These are phyloP conservation scores for Coemansia asiatica DNA, from an alignment of 192 early-diverging fungal species.

Conservation along the genomic window DNA sequence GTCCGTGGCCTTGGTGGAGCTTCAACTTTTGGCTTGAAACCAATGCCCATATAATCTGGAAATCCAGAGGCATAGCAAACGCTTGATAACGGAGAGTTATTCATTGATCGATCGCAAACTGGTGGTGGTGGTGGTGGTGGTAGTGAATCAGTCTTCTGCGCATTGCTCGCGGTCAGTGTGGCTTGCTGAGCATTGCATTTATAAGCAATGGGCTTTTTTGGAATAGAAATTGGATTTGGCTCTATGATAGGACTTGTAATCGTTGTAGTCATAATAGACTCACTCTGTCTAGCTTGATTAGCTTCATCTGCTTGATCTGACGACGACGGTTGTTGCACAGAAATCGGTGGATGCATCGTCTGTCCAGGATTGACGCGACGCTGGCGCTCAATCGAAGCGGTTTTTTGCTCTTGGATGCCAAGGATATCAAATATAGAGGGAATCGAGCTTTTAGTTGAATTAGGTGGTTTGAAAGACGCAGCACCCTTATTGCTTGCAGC, in stretches of 20 bases:
- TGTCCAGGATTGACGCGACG: neutral
- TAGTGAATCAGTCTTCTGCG: neutral
- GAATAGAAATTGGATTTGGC: too few species aligned
- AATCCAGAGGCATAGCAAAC: slow-evolving; percentile 7
- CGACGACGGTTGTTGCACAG: too few species aligned
- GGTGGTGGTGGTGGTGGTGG: neutral
- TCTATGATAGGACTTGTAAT: too few species aligned
- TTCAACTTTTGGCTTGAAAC: neutral
- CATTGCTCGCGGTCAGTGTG: neutral
- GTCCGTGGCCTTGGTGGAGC: neutral
- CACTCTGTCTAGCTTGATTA: too few species aligned
- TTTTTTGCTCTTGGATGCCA: slow-evolving; percentile 26
- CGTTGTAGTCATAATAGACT: too few species aligned
- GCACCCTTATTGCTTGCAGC: too few species aligned
- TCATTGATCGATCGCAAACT: slow-evolving; percentile 7
- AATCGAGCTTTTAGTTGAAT: slow-evolving; percentile 7
- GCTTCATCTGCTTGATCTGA: too few species aligned
- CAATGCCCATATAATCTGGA: neutral
- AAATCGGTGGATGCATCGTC: neutral
- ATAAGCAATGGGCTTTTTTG: too few species aligned
- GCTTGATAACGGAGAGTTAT: slow-evolving; percentile 1
- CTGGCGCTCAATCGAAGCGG: neutral
- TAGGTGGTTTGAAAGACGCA: too few species aligned
- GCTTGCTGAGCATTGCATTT: too few species aligned
- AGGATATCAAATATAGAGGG: slow-evolving; percentile 45